Base-by-base conservation (phyloP, 2,329 filamentous ascomycete species). In the Aureobasidium pullulans region DNA sequence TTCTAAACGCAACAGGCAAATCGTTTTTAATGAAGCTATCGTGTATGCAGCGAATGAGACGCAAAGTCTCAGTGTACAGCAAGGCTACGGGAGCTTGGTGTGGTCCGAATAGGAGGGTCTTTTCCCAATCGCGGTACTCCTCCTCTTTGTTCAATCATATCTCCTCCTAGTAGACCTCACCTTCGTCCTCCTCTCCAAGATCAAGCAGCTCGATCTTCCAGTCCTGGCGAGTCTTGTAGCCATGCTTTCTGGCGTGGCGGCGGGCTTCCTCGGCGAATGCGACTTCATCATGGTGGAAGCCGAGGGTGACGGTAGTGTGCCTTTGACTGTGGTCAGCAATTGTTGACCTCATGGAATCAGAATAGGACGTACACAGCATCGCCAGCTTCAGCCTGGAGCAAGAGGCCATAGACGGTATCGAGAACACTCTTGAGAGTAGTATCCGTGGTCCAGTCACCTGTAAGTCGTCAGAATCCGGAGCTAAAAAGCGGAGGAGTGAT, bases 391-490 rank as follows among this genome's bases (percentile, higher is more conserved):
- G 70, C 68, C 11, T 70, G 62, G 2, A 73, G 63, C 2, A 74
- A 64, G 3, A 73, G 66, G 1, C 69, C 68, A 58, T 71, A 72
- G 23, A 73, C 61, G 3, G 66, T 70, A 50, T 73, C 68, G 34
- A 73, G 66, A 2, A 74, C 46, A 11, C 66, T 67, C 15, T 66
- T 66, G 61, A 67, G 69, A 31, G 61, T 68, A 3, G 68, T 72
- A 49, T 73, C 69, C 2, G 66, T 66, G 1, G 69, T 72, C 71
- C 71, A 74, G 63, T 74, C 46, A 23, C 23, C 23, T 23, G 23
- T 23, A 23, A 23, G 23, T 23, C 23, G 23, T 23, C 23, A 23
- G 23, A 23, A 23, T 23, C 2, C 23, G 23, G 23, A 23, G 23
- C 23, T 23, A 3, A 23, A 23, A 23, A 23, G 23, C 23, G 23